Percentiles rank a stretch among this genome's conserved stretches.
phyloP scores from a whole-genome alignment of 2,329 filamentous ascomycete species.

The Dendryphion nanum region DNA sequence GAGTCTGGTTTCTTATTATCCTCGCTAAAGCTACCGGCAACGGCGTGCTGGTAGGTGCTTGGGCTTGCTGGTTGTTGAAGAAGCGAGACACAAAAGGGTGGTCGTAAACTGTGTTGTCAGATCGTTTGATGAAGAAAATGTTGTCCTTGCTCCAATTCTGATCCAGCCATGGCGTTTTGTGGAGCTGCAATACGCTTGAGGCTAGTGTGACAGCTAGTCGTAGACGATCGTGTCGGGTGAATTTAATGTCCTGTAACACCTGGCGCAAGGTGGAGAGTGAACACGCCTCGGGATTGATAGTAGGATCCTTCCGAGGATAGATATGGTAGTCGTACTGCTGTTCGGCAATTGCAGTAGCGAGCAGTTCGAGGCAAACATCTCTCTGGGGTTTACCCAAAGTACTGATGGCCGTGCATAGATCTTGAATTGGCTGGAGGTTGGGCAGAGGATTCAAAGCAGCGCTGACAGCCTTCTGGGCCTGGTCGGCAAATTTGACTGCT shows the following conservation, averaged over 20 bases:
- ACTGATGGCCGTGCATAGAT: conserved; percentile 16
- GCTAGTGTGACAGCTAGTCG: conserved; percentile 19
- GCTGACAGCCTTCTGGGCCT: conserved; percentile 16
- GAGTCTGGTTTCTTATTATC: conserved; percentile 27
- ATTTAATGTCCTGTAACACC: conserved; percentile 12
- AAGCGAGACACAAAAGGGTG: conserved; percentile 16
- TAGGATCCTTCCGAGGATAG: conserved; percentile 11
- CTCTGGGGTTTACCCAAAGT: conserved; percentile 13
- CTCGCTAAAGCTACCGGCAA: conserved; percentile 4
- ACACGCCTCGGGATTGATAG: conserved; percentile 12
- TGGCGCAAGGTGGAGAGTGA: conserved; percentile 11
- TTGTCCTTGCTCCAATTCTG: conserved; percentile 21
- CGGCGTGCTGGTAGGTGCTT: background rate
- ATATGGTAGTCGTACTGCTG: conserved; percentile 18
- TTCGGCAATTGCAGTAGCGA: conserved; percentile 12
- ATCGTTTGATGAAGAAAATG: conserved; percentile 20
- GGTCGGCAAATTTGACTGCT: conserved; percentile 13
- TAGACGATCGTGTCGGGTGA: conserved; percentile 14
- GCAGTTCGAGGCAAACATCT: conserved; percentile 16
- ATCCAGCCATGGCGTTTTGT: conserved; percentile 23
- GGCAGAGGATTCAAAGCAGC: conserved; percentile 12
- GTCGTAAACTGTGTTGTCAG: conserved; percentile 11
- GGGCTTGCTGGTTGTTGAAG: conserved; percentile 4
- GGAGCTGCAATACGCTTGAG: conserved; percentile 19
- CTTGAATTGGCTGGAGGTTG: conserved; percentile 15